phyloP scores from a whole-genome alignment of 2,329 filamentous ascomycete species.

The Aphanoascus verrucosus region DNA sequence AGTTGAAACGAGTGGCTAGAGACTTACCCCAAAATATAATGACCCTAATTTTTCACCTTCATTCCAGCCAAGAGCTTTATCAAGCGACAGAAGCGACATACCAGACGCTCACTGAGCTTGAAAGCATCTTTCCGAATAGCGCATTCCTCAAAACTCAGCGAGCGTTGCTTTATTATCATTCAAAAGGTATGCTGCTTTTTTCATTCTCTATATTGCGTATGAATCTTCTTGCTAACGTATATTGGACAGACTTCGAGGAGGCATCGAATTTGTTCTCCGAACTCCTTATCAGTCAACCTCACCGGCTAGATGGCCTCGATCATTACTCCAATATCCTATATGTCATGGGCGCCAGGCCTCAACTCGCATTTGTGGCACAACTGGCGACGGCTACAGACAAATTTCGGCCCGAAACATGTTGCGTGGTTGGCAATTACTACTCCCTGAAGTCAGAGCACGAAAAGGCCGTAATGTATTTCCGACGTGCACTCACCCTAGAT shows the following conservation, averaged over 20 bases:
- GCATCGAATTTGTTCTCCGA: slow-evolving; percentile 55
- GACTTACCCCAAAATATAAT: slow-evolving; percentile 82
- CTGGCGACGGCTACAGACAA: slow-evolving; percentile 85
- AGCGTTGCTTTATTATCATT: slow-evolving; percentile 79
- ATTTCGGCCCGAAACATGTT: slow-evolving; percentile 92
- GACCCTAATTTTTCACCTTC: slow-evolving; percentile 85
- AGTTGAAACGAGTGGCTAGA: slow-evolving; percentile 61
- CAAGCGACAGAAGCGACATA: slow-evolving; percentile 69
- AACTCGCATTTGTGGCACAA: slow-evolving; percentile 84
- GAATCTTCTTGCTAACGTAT: not conserved
- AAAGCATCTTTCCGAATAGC: slow-evolving; percentile 74
- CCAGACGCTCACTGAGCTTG: slow-evolving; percentile 62
- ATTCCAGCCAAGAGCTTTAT: slow-evolving; percentile 84
- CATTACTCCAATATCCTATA: slow-evolving; percentile 97
- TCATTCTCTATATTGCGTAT: not conserved
- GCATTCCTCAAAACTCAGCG: slow-evolving; percentile 85
- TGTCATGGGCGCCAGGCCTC: slow-evolving; percentile 76
- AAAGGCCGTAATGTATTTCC: slow-evolving; percentile 96
- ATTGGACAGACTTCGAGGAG: slow-evolving; percentile 47
- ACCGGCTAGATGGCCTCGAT: slow-evolving; percentile 77
- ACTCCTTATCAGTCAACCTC: slow-evolving; percentile 54
- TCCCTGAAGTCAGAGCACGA: slow-evolving; percentile 89
- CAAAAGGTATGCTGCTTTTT: slow-evolving; percentile 44
- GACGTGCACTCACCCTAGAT: slow-evolving; percentile 80
- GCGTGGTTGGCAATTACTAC: slow-evolving; percentile 96